Evolutionary conservation across 2,329 filamentous ascomycete genomes (phyloP).

Genomic region (Pseudogymnoascus sp.): DNA sequence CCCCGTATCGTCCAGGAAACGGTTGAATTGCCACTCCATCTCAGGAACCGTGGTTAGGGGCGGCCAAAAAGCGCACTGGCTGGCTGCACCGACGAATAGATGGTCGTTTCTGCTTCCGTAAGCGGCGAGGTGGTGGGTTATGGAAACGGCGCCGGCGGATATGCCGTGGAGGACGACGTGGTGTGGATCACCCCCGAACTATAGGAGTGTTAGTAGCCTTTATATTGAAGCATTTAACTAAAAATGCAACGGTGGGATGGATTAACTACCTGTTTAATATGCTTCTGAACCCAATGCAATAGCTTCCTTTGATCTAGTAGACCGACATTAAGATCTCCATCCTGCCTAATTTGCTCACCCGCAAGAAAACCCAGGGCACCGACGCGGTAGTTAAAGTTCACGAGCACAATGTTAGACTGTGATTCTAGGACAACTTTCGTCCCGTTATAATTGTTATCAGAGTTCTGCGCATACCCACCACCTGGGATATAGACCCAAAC

Average conservation of each 20-base stretch:
- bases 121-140: conserved; percentile 26
- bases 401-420: conserved; percentile 40
- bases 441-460: conserved; percentile 45
- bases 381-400: conserved; percentile 56
- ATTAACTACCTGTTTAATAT: conserved; percentile 40
- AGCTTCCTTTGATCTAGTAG: conserved; percentile 54
- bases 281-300: conserved; percentile 50
- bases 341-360: conserved; percentile 42
- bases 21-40: conserved; percentile 31
- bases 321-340: conserved; percentile 54
- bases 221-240: not conserved
- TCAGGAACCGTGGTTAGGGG: conserved; percentile 27
- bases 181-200: conserved; percentile 33
- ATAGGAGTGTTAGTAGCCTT: not conserved
- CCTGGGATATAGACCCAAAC: conserved; percentile 47
- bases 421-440: conserved; percentile 38
- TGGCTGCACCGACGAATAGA: conserved; percentile 17
- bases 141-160: conserved; percentile 35
- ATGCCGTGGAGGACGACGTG: conserved; percentile 37
- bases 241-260: not conserved
- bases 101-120: conserved; percentile 6
- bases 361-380: conserved; percentile 55
- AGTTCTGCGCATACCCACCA: conserved; percentile 37
- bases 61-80: conserved; percentile 28
- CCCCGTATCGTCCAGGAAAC: conserved; percentile 24